Conservation (phyloP, 2,329 filamentous ascomycete genomes). For the Penicillium sp. region DNA sequence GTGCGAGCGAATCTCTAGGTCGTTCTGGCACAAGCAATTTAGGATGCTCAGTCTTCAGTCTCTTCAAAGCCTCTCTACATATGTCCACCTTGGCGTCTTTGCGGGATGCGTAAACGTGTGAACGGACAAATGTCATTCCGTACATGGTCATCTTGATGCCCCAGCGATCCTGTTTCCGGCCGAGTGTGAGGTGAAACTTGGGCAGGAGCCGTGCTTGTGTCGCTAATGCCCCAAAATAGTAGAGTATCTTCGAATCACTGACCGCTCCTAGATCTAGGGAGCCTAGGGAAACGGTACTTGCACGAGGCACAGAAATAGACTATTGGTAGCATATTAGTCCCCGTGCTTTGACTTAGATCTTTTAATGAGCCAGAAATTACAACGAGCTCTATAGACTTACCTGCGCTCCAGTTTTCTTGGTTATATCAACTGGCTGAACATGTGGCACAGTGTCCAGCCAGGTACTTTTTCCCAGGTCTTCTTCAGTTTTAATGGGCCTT, state of each 20-base stretch:
- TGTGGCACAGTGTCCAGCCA: not conserved
- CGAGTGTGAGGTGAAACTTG: conserved; percentile 28
- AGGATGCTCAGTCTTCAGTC: conserved; percentile 29
- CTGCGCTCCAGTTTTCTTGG: not conserved
- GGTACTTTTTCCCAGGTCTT: not conserved
- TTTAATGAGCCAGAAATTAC: not conserved
- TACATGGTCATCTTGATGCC: conserved; percentile 36
- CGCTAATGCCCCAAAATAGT: conserved; percentile 38
- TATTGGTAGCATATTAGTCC: not conserved
- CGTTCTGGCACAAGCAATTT: conserved; percentile 35
- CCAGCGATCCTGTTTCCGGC: conserved; percentile 25
- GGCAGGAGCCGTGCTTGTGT: conserved; percentile 33
- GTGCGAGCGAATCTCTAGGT: conserved; percentile 24
- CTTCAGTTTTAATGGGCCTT: not conserved
- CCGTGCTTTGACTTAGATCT: not conserved
- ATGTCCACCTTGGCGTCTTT: conserved; percentile 29
- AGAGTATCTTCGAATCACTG: conserved; percentile 30
- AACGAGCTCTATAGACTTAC: not conserved
- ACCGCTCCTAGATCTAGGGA: conserved; percentile 21
- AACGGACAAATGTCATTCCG: conserved; percentile 31
- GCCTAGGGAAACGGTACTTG: not conserved
- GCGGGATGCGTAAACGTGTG: conserved; percentile 18
- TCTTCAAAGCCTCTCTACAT: conserved; percentile 34
- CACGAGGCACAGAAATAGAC: not conserved
- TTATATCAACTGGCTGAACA: not conserved